Evolutionary conservation across 805 yeast species (phyloP).

Genomic region (Cyberlindnera galapagoensis): DNA sequence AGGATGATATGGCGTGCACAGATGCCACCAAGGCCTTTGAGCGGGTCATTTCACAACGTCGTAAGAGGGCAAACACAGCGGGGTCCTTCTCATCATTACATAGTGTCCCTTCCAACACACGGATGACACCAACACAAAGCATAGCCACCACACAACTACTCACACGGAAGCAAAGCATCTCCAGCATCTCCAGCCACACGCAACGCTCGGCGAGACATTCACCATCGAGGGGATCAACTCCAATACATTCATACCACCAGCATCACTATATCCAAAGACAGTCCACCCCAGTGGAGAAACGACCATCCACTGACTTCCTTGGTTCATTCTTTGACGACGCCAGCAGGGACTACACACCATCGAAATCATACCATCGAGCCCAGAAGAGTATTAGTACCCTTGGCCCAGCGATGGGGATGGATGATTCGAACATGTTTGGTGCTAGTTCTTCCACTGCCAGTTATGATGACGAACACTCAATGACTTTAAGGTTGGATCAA

Average conservation of each 20-base stretch:
- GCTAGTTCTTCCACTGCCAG: no score
- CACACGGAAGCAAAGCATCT: constrained; percentile 20
- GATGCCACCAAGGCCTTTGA: constrained; percentile 22
- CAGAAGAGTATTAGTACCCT: constrained; percentile 17
- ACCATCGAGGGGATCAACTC: constrained; percentile 21
- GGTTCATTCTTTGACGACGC: constrained; percentile 19
- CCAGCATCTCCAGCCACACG: constrained; percentile 17
- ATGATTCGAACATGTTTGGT: constrained; percentile 1
- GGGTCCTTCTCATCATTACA: constrained; percentile 17
- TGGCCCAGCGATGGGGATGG: constrained; percentile 20
- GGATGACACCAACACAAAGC: no score
- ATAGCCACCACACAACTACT: constrained; percentile 5
- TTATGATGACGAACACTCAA: constrained; percentile 6
- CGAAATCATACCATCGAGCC: constrained; percentile 5
- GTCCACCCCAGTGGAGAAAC: constrained; percentile 14
- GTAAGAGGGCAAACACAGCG: constrained; percentile 23
- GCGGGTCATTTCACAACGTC: constrained; percentile 15
- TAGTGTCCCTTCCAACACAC: no score
- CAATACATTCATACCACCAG: constrained; percentile 11
- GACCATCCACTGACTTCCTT: constrained; percentile 9
- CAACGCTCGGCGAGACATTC: constrained; percentile 9
- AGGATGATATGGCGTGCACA: constrained; percentile 4
- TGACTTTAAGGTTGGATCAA: constrained; percentile 2
- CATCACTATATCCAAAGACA: constrained; percentile 16
- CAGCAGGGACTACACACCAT: constrained; percentile 6